A percentile compares a stretch with the other conserved stretches of the same genome.
Evolutionary conservation across 176 grass and related monocot species (phyloP).

Genomic region (Cymbopogon citratus): DNA sequence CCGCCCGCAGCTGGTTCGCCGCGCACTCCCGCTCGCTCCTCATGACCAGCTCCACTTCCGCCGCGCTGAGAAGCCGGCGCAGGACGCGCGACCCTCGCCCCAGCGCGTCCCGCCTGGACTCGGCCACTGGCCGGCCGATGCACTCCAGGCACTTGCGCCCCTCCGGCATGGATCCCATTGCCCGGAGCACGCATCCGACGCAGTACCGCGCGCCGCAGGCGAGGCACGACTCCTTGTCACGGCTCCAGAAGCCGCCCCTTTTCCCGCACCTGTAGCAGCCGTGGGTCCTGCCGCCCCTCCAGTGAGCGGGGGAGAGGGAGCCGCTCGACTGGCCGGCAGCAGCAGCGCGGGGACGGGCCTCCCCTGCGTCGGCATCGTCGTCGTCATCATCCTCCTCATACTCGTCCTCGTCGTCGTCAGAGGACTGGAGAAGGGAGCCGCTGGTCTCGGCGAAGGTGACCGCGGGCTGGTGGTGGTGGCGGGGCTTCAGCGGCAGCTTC

Average conservation of each 20-base stretch:
- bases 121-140: conserved; percentile 65
- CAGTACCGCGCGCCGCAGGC: conserved; percentile 84
- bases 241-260: conserved; percentile 56
- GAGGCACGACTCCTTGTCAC: conserved; percentile 68
- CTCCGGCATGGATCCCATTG: conserved; percentile 97
- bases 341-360: background rate
- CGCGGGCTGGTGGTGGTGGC: conserved; percentile 21
- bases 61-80: conserved; percentile 60
- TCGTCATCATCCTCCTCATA: background rate
- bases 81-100: conserved; percentile 66
- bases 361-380: background rate
- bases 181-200: conserved; percentile 51
- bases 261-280: conserved; percentile 76
- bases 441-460: conserved; percentile 49
- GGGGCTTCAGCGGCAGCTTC: background rate
- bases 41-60: conserved; percentile 79
- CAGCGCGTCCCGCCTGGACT: conserved; percentile 51
- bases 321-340: conserved; percentile 34
- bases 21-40: conserved; percentile 66
- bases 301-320: conserved; percentile 33
- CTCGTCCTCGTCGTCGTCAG: conserved; percentile 21
- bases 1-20: conserved; percentile 67
- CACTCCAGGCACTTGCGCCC: conserved; percentile 74
- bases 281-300: conserved; percentile 16
- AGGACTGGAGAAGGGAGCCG: conserved; percentile 43